Conservation (phyloP, 805 yeast genomes). For the Torulaspora microellipsoides region DNA sequence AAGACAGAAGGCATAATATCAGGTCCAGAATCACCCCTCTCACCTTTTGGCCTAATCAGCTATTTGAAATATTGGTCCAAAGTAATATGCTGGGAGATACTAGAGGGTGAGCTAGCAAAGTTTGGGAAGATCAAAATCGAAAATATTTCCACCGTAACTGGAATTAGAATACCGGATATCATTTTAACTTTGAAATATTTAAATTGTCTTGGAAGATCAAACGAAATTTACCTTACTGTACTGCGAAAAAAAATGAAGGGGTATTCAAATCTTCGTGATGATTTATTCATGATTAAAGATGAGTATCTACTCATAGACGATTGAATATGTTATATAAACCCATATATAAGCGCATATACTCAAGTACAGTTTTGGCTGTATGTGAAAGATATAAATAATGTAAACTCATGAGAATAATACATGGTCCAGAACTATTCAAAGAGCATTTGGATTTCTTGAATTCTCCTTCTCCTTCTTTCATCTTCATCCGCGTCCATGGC, state of each 20-base stretch:
- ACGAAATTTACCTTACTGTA: slow-evolving; percentile 16
- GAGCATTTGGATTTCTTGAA: slow-evolving; percentile 66
- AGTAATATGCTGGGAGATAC: slow-evolving; percentile 41
- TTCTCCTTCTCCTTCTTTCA: slow-evolving; percentile 61
- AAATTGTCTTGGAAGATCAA: slow-evolving; percentile 38
- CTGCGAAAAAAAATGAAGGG: slow-evolving; percentile 19
- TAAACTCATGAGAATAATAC: not conserved
- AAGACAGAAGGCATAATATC: slow-evolving; percentile 58
- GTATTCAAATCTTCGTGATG: slow-evolving; percentile 1
- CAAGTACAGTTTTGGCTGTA: not conserved
- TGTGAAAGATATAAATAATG: too few relatives aligned
- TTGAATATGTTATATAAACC: not conserved
- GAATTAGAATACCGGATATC: slow-evolving; percentile 61
- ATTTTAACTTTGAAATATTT: slow-evolving; percentile 54
- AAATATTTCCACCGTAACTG: slow-evolving; percentile 51
- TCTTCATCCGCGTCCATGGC: slow-evolving; percentile 73
- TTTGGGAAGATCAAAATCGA: slow-evolving; percentile 39
- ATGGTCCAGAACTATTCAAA: slow-evolving; percentile 38
- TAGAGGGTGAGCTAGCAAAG: slow-evolving; percentile 39
- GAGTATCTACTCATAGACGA: slow-evolving; percentile 29
- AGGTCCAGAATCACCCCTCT: slow-evolving; percentile 90
- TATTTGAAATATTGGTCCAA: slow-evolving; percentile 76
- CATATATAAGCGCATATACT: too few relatives aligned
- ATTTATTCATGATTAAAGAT: slow-evolving; percentile 19
- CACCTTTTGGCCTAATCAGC: slow-evolving; percentile 71